Base-by-base conservation (phyloP, 179 eudicot genomes). In the Silene vulgaris region DNA sequence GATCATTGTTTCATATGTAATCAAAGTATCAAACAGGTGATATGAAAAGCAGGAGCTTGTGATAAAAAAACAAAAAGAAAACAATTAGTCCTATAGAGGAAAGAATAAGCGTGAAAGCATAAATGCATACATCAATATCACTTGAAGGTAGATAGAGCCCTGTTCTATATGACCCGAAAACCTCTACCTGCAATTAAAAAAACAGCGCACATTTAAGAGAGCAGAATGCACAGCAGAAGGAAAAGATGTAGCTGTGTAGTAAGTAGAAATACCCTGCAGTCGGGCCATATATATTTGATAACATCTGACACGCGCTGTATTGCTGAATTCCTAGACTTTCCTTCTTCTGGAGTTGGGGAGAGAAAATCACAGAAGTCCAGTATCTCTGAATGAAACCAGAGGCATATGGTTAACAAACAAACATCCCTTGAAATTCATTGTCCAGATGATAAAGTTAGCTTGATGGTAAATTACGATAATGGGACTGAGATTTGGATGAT, bases 91-190 rank as follows among this genome's bases (percentile, higher is more conserved):
- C 30, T 30, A 74, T 5, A 77, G 32, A 74, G 23, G 21, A 80
- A 29, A 26, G 8, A 57, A 71, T 8, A 68, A 67, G 40, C 60
- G 48, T 19, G 48, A 32, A 64, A 56, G 54, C 23, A 35, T 21
- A 71, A 56, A 72, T 69, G 80, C 93, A 87, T 89, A 95, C 99
- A 89, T 95, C 99, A 76, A 95, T 85, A 79, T 95, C 99, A 80
- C 99, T 95, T 63, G 90, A 89, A 61, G 99, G 99, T 76, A 95
- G 95, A 85, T 90, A 95, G 50, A 95, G 89, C 63, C 99, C 99
- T 8, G 99, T 95, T 87, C 83, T 90, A 83, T 90, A 95, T 2
- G 99, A 95, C 35, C 99, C 99, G 50, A 95, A 95, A 80, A 95
- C 93, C 81, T 92, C 97, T 28, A 85, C 95, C 99, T 95, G 93